These are phyloP conservation scores for Lentinula aciculospora DNA, from an alignment of 768 basidiomycete species.

Conservation along the genomic window DNA sequence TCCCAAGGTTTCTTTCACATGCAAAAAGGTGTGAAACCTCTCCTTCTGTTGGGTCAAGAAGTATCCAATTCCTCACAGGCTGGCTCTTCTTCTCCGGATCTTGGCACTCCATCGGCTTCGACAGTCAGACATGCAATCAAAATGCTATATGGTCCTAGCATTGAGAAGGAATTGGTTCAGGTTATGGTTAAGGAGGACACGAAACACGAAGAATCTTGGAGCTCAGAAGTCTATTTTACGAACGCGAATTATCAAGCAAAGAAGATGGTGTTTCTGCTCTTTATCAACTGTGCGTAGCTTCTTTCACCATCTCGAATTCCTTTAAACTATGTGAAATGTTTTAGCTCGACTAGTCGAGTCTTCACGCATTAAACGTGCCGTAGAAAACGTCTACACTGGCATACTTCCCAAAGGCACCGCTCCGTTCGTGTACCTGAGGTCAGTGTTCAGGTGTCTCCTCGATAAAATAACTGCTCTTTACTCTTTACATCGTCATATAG, in stretches of 20 bases:
- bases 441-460: not conserved
- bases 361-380: slow-evolving; percentile 73
- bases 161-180: slow-evolving; percentile 71
- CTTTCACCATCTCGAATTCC: slow-evolving; percentile 16
- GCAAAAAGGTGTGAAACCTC: slow-evolving; percentile 68
- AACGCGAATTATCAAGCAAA: slow-evolving; percentile 88
- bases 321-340: not conserved
- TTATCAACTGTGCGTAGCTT: slow-evolving; percentile 81
- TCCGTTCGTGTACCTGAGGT: slow-evolving; percentile 96
- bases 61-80: slow-evolving; percentile 34
- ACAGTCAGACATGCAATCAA: slow-evolving; percentile 67
- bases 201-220: slow-evolving; percentile 47
- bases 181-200: slow-evolving; percentile 26
- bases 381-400: slow-evolving; percentile 80
- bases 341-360: slow-evolving; percentile 92
- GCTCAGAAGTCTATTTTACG: slow-evolving; percentile 70
- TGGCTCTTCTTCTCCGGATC: slow-evolving; percentile 68
- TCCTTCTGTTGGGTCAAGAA: too few relatives aligned
- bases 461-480: too few relatives aligned
- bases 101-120: slow-evolving; percentile 73
- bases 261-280: slow-evolving; percentile 78
- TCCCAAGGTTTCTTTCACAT: slow-evolving; percentile 78
- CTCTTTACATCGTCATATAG: slow-evolving; percentile 29
- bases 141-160: slow-evolving; percentile 71
- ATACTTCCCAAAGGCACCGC: slow-evolving; percentile 85